A percentile compares a stretch with the other conserved stretches of the same genome.
Evolutionary conservation across 2,329 filamentous ascomycete genomes (phyloP).

Genomic region (Diaporthe nobilis): DNA sequence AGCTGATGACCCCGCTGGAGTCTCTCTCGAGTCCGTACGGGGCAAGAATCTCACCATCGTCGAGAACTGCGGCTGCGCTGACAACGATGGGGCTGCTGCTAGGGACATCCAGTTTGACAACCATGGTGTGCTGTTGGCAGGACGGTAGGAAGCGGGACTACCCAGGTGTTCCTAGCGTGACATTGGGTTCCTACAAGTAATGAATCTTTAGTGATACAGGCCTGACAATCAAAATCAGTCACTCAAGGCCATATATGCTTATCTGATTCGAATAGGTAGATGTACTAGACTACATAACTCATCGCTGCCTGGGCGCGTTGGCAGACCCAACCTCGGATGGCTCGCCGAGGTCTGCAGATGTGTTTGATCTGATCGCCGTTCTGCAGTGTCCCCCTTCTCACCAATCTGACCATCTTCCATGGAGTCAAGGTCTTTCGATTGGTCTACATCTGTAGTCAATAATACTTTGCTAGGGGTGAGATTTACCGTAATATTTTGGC

Average conservation of each 20-base stretch:
- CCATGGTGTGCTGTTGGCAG: neutral
- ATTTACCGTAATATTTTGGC: slow-evolving; percentile 21
- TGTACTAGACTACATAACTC: neutral
- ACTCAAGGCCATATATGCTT: neutral
- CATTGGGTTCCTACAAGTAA: neutral
- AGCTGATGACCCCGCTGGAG: neutral
- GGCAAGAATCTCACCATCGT: slow-evolving; percentile 13
- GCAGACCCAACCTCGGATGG: neutral
- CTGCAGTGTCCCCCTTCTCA: slow-evolving; percentile 1
- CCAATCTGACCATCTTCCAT: neutral
- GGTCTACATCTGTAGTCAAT: neutral
- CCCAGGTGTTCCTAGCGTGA: neutral
- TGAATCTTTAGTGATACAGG: neutral
- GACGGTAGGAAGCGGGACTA: no score
- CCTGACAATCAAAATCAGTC: neutral
- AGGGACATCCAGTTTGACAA: neutral
- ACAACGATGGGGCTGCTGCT: neutral
- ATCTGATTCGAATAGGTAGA: neutral
- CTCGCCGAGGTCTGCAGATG: neutral
- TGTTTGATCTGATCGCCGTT: neutral
- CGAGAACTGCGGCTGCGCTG: neutral
- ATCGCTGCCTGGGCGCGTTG: neutral
- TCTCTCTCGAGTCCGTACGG: slow-evolving; percentile 20
- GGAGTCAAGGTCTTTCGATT: neutral
- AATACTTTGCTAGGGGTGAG: neutral